Conservation (phyloP, 225 moss, liverwort and hornwort species). For the Pleurozium schreberi region DNA sequence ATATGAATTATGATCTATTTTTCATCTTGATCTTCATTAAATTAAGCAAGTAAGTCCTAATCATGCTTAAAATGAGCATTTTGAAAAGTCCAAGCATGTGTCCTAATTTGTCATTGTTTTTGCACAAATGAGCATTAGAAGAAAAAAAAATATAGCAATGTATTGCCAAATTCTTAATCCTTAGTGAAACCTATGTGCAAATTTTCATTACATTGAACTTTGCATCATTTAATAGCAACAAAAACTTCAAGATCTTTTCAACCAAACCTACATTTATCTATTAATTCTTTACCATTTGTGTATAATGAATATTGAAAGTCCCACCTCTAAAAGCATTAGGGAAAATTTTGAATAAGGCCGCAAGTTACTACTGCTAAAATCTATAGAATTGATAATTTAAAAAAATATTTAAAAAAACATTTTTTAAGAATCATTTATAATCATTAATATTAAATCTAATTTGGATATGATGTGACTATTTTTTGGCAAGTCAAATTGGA, state of each 20-base stretch:
- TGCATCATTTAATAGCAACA: not conserved
- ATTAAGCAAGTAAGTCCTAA: not conserved
- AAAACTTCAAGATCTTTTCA: not conserved
- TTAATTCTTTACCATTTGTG: too few species aligned
- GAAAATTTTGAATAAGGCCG: too few species aligned
- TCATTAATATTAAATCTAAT: too few species aligned
- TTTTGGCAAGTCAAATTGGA: too few species aligned
- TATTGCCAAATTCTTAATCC: not conserved
- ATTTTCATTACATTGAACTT: not conserved
- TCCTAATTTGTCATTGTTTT: fast-evolving
- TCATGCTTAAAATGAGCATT: not conserved
- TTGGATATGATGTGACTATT: too few species aligned
- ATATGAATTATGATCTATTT: not conserved
- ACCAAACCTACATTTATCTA: too few species aligned
- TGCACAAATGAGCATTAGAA: not conserved
- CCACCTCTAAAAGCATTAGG: not conserved
- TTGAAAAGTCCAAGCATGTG: too few species aligned
- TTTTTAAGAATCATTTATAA: too few species aligned
- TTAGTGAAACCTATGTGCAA: fast-evolving
- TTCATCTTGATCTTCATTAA: not conserved
- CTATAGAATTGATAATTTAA: too few species aligned
- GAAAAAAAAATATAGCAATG: not conserved
- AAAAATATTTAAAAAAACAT: too few species aligned
- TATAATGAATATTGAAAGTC: too few species aligned
- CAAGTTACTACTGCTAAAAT: too few species aligned